Conservation (phyloP, 176 grass and related monocot genomes). For the Melocanna baccifera region DNA sequence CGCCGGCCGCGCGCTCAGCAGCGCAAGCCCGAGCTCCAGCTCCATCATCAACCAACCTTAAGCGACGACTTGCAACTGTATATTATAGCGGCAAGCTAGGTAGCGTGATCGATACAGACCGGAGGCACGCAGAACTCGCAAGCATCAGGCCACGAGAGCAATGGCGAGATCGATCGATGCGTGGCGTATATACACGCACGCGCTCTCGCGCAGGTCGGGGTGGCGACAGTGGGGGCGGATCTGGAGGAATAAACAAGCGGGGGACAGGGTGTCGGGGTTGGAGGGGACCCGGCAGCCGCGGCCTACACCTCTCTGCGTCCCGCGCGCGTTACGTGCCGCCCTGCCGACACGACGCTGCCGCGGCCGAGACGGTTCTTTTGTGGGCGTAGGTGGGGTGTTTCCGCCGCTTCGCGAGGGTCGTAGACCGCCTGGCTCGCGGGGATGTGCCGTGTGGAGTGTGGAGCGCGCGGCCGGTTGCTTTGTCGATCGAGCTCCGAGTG, state of each 20-base stretch:
- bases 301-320: not conserved
- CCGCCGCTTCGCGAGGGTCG: too few relatives aligned
- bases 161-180: not conserved
- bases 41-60: slow-evolving; percentile 28
- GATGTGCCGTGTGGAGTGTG: too few relatives aligned
- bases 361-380: too few relatives aligned
- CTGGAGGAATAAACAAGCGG: not conserved
- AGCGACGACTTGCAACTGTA: not conserved
- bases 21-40: slow-evolving; percentile 65
- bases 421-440: too few relatives aligned
- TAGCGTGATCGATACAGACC: not conserved
- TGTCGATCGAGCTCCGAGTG: too few relatives aligned
- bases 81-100: not conserved
- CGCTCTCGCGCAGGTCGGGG: not conserved
- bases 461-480: too few relatives aligned
- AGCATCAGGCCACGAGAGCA: not conserved
- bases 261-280: slow-evolving; percentile 48
- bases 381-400: too few relatives aligned
- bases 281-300: slow-evolving; percentile 36
- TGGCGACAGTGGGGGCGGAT: not conserved
- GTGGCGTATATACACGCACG: not conserved
- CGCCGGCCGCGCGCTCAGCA: slow-evolving; percentile 11
- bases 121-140: not conserved
- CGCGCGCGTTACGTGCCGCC: not conserved
- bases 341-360: not conserved